A percentile compares a stretch with the other conserved stretches of the same genome.
These are phyloP conservation scores for Dendrobium nobile DNA, from an alignment of 106 monocot genomes.

Conservation along the genomic window DNA sequence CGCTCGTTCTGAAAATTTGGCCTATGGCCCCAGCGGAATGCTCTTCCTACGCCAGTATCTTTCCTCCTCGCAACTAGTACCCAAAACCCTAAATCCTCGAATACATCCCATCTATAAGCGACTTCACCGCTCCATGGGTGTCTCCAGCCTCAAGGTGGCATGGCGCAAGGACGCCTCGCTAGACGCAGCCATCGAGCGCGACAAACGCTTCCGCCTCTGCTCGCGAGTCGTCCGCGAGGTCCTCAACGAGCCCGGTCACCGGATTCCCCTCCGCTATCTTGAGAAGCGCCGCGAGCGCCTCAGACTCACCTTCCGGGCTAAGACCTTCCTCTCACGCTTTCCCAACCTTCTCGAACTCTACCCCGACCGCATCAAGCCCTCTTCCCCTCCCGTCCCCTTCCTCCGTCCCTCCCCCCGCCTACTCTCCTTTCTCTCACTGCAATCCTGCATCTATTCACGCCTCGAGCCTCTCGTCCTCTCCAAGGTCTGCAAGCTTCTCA, in stretches of 20 bases:
- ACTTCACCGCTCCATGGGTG: background rate
- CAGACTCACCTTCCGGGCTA: slow-evolving; percentile 40
- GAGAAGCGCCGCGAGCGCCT: slow-evolving; percentile 72
- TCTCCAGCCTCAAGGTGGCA: slow-evolving; percentile 72
- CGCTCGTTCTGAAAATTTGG: too few relatives aligned
- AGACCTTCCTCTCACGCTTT: slow-evolving; percentile 62
- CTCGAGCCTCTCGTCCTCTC: slow-evolving; percentile 30
- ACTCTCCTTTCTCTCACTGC: slow-evolving; percentile 30
- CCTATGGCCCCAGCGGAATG: too few relatives aligned
- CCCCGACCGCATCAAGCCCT: slow-evolving; percentile 45
- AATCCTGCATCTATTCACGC: slow-evolving; percentile 21
- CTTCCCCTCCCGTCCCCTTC: slow-evolving; percentile 48
- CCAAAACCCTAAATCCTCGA: slow-evolving; percentile 2
- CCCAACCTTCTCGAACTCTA: slow-evolving; percentile 63
- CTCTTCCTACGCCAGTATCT: too few relatives aligned
- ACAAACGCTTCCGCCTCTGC: slow-evolving; percentile 63
- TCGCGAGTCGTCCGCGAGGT: slow-evolving; percentile 74
- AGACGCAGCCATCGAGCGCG: slow-evolving; percentile 64
- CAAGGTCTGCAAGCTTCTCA: slow-evolving; percentile 76
- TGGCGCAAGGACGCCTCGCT: slow-evolving; percentile 62
- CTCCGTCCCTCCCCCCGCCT: slow-evolving; percentile 48
- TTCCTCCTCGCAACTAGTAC: background rate
- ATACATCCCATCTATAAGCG: background rate
- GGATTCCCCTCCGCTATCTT: slow-evolving; percentile 76
- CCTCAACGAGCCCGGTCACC: slow-evolving; percentile 44